Base-by-base conservation (phyloP, 148 eudicot genomes). In the Vaccinium macrocarpon region DNA sequence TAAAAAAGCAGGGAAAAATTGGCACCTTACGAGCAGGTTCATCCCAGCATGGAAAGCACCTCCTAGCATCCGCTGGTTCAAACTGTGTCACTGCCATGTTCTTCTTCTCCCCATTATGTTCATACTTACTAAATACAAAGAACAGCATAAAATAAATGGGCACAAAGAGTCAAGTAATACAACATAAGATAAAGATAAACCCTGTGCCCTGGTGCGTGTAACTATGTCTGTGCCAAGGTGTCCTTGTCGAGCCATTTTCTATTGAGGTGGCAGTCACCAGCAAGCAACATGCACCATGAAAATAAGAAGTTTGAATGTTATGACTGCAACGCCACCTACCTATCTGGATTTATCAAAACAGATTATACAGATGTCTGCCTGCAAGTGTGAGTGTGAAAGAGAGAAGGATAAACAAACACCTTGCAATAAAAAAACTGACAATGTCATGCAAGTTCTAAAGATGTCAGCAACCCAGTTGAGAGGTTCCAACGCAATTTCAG, bases 1-100 rank as follows among this genome's bases (percentile, higher is more conserved):
- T 68, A 68, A 27, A 27, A 68, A 29, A 13, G 6, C 5, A 13
- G 15, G 14, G 71, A 59, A 35, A 38, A 12, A 27, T 48, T 57
- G 6, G 50, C 32, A 61, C 91, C 91, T 89, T 89, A 27, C 84
- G 77, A 84, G 91, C 87, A 52, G 91, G 91, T 50, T 89, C 90
- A 81, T 89, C 91, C 91, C 91, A 89, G 81, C 91, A 89, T 29
- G 91, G 91, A 68, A 89, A 89, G 76, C 91, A 87, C 29, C 84
- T 72, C 19, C 90, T 83, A 62, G 91, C 91, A 9, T 89, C 91
- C 21, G 81, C 90, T 59, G 90, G 82, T 74, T 89, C 90, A 78
- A 87, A 89, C 71, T 89, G 89, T 14, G 88, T 89, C 61, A 46
- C 53, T 16, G 91, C 91, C 91, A 87, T 87, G 38, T 86, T 89